Evolutionary conservation across 495 filamentous ascomycete species (phyloP), one percentile per base, ranked within the genome.

Genomic region (Hypoxylon perforatum): DNA sequence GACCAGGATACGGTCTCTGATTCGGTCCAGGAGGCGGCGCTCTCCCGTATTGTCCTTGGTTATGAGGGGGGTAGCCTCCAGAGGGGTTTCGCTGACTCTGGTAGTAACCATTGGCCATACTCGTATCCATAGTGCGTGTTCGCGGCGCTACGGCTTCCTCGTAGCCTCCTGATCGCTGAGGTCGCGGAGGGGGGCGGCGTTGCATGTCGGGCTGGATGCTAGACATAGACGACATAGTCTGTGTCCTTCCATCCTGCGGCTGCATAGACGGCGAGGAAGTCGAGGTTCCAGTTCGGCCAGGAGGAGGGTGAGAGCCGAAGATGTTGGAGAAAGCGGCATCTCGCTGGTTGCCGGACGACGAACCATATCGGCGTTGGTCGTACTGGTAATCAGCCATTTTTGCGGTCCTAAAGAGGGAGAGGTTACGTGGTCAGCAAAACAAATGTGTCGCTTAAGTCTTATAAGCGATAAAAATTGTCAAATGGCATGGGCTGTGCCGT

Each of bases 311-410:
- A 72, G 88, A 87, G 64, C 95, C 95, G 72, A 99, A 99, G 69
- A 99, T 99, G 79, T 93, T 92, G 56, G 91, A 92, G 78, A 96
- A 99, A 33, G 94, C 95, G 71, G 92, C 93, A 85, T 99, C 94
- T 79, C 95, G 88, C 78, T 96, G 92, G 70, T 85, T 84, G 73
- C 86, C 85, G 49, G 90, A 87, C 33, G 90, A 78, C 73, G 88
- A 85, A 63, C 87, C 90, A 76, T 92, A 90, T 62, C 86, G 82
- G 67, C 80, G 81, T 54, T 79, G 90, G 82, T 81, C 88, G 76
- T 91, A 90, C 76, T 92, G 91, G 79, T 95, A 92, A 77, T 96
- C 92, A 77, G 93, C 91, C 93, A 96, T 96, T 69, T 61, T 84
- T 44, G 54, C 38, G 55, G 68, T 73, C 65, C 73, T 75, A 64